Percentiles rank a stretch among this genome's conserved stretches.
These are phyloP conservation scores for Penicillium sp. DNA, from an alignment of 2,329 filamentous ascomycete genomes.

Conservation along the genomic window DNA sequence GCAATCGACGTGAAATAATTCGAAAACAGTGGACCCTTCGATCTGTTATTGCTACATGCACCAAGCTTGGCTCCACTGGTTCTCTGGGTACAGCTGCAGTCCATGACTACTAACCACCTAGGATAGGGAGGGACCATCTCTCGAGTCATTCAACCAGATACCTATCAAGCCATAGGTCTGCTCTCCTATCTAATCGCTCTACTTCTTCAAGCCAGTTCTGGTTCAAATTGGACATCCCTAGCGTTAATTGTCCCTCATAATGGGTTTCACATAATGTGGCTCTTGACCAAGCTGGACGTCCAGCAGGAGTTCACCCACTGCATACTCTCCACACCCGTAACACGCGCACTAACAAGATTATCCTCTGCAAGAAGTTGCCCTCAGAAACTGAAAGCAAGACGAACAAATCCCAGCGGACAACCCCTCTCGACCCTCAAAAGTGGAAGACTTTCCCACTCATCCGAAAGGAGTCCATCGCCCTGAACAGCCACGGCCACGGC, in stretches of 20 bases:
- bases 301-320: constrained; percentile 28
- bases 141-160: not conserved
- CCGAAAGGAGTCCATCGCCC: not conserved
- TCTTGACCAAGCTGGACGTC: constrained; percentile 25
- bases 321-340: constrained; percentile 42
- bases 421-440: not conserved
- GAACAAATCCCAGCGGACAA: not conserved
- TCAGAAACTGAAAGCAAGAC: not conserved
- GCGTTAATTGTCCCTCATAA: constrained; percentile 23
- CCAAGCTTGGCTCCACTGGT: not conserved
- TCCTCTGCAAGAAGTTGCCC: constrained; percentile 33
- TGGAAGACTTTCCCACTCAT: constrained; percentile 41
- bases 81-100: not conserved
- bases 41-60: not conserved
- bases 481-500: not conserved
- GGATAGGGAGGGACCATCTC: not conserved
- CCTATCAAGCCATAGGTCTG: not conserved
- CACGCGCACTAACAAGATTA: constrained; percentile 33
- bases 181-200: not conserved
- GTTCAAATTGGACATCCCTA: constrained; percentile 25
- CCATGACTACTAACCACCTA: not conserved
- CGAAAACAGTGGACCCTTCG: not conserved
- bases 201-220: constrained; percentile 16
- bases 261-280: constrained; percentile 19
- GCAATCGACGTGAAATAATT: constrained; percentile 17